phyloP scores from a whole-genome alignment of 192 early-diverging fungal genomes.

The Podila epigama region DNA sequence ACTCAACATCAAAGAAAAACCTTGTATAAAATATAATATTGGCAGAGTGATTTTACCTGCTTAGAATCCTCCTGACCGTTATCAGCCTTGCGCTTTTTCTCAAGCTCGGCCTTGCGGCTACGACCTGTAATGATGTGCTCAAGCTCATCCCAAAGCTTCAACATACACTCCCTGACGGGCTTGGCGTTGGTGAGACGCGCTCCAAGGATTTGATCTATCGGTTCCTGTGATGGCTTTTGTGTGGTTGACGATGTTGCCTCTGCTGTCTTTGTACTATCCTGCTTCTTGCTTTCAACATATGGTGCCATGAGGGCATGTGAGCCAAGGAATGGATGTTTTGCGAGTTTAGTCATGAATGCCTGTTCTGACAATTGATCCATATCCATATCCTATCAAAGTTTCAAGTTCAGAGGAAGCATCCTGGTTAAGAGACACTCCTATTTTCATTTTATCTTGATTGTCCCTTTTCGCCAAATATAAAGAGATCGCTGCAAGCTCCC shows the following conservation, averaged over 20 bases:
- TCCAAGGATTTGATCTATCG: conserved; percentile 19
- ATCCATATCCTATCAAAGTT: conserved; percentile 32
- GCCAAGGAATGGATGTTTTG: conserved; percentile 37
- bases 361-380: conserved; percentile 40
- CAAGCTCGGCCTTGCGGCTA: conserved; percentile 16
- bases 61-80: conserved; percentile 25
- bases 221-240: neutral
- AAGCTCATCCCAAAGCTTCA: conserved; percentile 38
- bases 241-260: neutral
- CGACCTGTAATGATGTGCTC: conserved; percentile 44
- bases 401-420: too few species aligned
- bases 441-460: too few species aligned
- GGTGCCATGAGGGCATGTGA: conserved; percentile 39
- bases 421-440: too few species aligned
- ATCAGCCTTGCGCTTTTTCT: conserved; percentile 41
- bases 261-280: neutral
- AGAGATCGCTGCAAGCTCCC: too few species aligned
- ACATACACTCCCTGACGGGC: conserved; percentile 32
- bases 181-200: conserved; percentile 33
- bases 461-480: too few species aligned
- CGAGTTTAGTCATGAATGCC: conserved; percentile 23
- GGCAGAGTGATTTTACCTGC: conserved; percentile 23
- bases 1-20: neutral
- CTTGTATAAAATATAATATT: neutral
- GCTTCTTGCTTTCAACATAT: conserved; percentile 16